A percentile compares a stretch with the other conserved stretches of the same genome.
phyloP scores from a whole-genome alignment of 2,329 filamentous ascomycete genomes.

The Penicillium sp. region DNA sequence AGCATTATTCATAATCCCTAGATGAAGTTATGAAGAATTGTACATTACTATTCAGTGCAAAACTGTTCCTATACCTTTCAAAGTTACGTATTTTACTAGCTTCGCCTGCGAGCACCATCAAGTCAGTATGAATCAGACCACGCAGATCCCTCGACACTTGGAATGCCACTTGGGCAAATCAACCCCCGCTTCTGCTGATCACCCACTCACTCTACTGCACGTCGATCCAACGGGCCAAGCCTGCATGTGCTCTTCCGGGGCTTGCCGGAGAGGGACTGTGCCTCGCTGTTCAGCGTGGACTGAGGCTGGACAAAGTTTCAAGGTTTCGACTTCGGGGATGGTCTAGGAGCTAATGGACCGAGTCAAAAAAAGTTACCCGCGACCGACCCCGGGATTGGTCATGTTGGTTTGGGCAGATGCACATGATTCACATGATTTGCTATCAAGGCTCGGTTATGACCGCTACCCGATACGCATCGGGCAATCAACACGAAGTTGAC shows the following conservation, averaged over 20 bases:
- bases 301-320: neutral
- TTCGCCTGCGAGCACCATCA: neutral
- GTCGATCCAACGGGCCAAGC: slow-evolving; percentile 4
- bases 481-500: neutral
- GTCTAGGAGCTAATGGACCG: neutral
- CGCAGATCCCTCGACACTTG: neutral
- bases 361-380: neutral
- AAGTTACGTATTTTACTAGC: neutral
- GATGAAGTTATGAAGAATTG: slow-evolving; percentile 25
- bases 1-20: slow-evolving; percentile 24
- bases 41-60: slow-evolving; percentile 13
- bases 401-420: neutral
- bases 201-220: neutral
- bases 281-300: neutral
- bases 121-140: neutral
- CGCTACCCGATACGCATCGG: neutral
- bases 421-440: neutral
- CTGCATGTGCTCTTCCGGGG: slow-evolving; percentile 7
- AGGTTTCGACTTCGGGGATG: neutral
- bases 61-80: neutral
- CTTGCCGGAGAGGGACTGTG: neutral
- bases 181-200: slow-evolving; percentile 4
- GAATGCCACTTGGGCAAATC: neutral
- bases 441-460: neutral
- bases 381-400: neutral